Conservation (phyloP, 192 early-diverging fungal species). For the Entomortierella parvispora region DNA sequence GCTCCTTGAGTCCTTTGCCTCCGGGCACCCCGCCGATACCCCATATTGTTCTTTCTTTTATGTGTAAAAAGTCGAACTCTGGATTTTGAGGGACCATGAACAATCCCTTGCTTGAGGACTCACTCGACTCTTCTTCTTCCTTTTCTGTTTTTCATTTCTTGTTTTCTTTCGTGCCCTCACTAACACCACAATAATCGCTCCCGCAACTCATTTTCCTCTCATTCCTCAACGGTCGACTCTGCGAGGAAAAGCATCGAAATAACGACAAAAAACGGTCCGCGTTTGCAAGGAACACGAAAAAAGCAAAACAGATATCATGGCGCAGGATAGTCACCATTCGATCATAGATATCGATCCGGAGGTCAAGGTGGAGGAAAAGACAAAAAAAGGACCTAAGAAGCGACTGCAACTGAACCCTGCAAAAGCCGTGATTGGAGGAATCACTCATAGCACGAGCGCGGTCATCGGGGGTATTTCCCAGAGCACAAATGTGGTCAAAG, state of each 20-base stretch:
- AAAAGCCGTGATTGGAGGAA: constrained; percentile 16
- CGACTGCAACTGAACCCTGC: constrained; percentile 25
- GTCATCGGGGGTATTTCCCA: constrained; percentile 30
- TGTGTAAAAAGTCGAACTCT: too few species aligned
- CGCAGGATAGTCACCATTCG: not conserved
- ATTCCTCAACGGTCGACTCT: too few species aligned
- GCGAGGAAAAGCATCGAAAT: too few species aligned
- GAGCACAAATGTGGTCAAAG: constrained; percentile 25
- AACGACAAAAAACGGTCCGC: not conserved
- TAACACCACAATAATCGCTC: too few species aligned
- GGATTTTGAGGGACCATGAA: too few species aligned
- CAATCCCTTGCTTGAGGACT: not conserved
- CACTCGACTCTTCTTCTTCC: not conserved
- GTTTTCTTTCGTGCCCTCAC: not conserved
- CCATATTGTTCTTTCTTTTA: too few species aligned
- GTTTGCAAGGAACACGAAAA: constrained; percentile 3
- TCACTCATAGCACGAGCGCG: not conserved
- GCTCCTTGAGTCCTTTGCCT: too few species aligned
- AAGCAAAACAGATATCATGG: not conserved
- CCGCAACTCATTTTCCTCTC: too few species aligned
- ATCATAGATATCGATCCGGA: constrained; percentile 15
- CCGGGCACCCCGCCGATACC: not conserved
- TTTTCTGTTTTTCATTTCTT: not conserved
- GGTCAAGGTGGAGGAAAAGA: not conserved
- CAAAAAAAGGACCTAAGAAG: not conserved